phyloP scores from a whole-genome alignment of 2,329 filamentous ascomycete genomes.

The Colletotrichum tanaceti region DNA sequence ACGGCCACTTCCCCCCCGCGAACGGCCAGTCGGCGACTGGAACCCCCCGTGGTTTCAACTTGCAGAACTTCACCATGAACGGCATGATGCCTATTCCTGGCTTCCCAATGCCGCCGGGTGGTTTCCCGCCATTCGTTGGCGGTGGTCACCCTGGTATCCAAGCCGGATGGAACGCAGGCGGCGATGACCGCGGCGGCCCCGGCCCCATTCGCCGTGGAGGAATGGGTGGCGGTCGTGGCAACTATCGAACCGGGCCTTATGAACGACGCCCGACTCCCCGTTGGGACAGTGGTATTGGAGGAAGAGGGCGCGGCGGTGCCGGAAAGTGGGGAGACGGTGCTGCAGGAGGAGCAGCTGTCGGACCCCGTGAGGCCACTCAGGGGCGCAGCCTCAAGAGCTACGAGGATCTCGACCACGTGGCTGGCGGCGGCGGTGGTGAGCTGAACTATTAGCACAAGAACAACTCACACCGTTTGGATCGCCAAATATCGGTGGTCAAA shows the following conservation, averaged over 20 bases:
- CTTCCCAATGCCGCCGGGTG: constrained; percentile 64
- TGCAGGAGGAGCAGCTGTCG: constrained; percentile 80
- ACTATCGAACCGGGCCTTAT: constrained; percentile 77
- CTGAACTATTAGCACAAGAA: constrained; percentile 79
- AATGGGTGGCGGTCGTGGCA: constrained; percentile 60
- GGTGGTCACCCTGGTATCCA: constrained; percentile 56
- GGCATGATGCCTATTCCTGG: constrained; percentile 69
- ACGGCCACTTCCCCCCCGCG: constrained; percentile 90
- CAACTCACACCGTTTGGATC: constrained; percentile 24
- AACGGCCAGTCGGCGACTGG: constrained; percentile 81
- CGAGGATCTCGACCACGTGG: constrained; percentile 92
- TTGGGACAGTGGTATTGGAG: constrained; percentile 63
- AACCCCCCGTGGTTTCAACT: constrained; percentile 91
- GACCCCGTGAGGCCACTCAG: constrained; percentile 90
- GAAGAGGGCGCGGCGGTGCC: constrained; percentile 60
- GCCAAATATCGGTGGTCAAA: constrained; percentile 1
- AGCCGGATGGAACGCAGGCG: constrained; percentile 62
- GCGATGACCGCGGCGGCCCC: constrained; percentile 67
- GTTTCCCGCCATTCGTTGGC: constrained; percentile 67
- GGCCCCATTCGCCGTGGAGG: constrained; percentile 78
- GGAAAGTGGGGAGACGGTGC: constrained; percentile 78
- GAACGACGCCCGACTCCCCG: constrained; percentile 73
- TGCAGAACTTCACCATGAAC: constrained; percentile 76
- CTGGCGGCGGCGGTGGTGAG: constrained; percentile 80
- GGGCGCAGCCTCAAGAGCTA: constrained; percentile 96